A percentile compares a stretch with the other conserved stretches of the same genome.
Conservation (phyloP, 345 rosid species). For the Microthlaspi erraticum region DNA sequence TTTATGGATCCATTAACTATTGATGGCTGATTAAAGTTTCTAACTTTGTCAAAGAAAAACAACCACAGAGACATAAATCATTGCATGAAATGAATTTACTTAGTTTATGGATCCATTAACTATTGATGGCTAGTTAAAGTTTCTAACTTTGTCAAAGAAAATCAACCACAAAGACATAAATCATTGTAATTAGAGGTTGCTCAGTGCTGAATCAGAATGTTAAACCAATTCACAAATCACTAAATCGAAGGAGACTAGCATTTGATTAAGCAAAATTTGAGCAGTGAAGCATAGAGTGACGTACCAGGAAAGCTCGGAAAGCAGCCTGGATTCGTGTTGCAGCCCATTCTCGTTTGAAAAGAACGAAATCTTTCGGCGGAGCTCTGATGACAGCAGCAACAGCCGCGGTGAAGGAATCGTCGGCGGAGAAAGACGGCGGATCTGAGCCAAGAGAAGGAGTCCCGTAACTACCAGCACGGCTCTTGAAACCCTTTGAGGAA, state of each 20-base stretch:
- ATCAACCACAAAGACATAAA: conserved; percentile 2
- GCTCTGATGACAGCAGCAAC: conserved; percentile 82
- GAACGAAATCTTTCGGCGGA: conserved; percentile 72
- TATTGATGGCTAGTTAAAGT: conserved; percentile 7
- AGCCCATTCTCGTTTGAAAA: conserved; percentile 83
- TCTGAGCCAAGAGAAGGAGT: conserved; percentile 60
- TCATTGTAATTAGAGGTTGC: not conserved
- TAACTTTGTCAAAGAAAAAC: not conserved
- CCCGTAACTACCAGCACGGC: conserved; percentile 44
- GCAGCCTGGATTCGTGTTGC: conserved; percentile 88
- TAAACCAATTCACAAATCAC: not conserved
- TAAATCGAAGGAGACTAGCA: not conserved
- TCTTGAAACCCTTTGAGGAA: conserved; percentile 54
- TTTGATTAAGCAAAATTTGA: not conserved
- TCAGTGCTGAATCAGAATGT: not conserved
- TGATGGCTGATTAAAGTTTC: conserved; percentile 18
- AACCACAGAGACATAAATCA: conserved; percentile 1
- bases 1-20: not conserved
- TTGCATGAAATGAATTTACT: no score
- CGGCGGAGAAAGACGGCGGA: conserved; percentile 51
- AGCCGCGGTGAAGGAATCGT: conserved; percentile 62
- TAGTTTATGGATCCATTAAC: not conserved
- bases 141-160: conserved; percentile 7
- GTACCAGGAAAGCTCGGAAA: conserved; percentile 81
- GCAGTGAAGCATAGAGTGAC: not conserved